Base-by-base conservation (phyloP, 805 yeast species). In the Starmerella cellae region DNA sequence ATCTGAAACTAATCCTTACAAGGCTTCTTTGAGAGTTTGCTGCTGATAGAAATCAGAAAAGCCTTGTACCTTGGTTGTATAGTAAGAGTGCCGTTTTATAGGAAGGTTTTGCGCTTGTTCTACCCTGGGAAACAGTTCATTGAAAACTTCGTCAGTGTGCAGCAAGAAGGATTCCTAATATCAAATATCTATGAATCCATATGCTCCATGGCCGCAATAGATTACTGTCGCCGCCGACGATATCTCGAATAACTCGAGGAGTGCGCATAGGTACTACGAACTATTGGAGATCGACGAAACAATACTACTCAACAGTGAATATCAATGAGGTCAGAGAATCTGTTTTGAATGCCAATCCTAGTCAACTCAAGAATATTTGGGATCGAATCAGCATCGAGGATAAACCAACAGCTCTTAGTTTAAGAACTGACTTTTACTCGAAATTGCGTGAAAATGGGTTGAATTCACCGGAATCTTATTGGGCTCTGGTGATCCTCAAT, bases 401-500 rank as follows among this genome's bases (percentile, higher is more conserved):
- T 18, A 11, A 21, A 6, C 21, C 26, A 9, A 21, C 23, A 3
- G 42, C 45, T 2, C 29, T 44, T 19, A 24, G 13, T 2, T 13
- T 23, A 17, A 27, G 50, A 1, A 18, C 23, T 13, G 37, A 40
- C 2, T 18, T 43, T 17, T 46, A 46, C 37, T 11, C 24, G 8
- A 22, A 26, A 3, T 1, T 46, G 21, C 30, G 50, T 5, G 19
- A 14, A 3, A 18, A 23, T 1, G 39, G 39, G 2, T 20, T 40
- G 5, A 4, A 13, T 10, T 14, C 17, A 2, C 17, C 26, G 11
- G n/a, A 20, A 10, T n/a, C 41, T 11, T 21, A 24, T 13, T 46
- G 49, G 50, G 14, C 43, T 3, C 24, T 30, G 5, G n/a, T 28
- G 29, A 44, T 46, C 10, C 11, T 37, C 14, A 19, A 30, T 18